Percentiles rank a stretch among this genome's conserved stretches.
These are phyloP conservation scores for Trichosanthes cucumerina DNA, from an alignment of 306 rosid genomes.

Conservation along the genomic window DNA sequence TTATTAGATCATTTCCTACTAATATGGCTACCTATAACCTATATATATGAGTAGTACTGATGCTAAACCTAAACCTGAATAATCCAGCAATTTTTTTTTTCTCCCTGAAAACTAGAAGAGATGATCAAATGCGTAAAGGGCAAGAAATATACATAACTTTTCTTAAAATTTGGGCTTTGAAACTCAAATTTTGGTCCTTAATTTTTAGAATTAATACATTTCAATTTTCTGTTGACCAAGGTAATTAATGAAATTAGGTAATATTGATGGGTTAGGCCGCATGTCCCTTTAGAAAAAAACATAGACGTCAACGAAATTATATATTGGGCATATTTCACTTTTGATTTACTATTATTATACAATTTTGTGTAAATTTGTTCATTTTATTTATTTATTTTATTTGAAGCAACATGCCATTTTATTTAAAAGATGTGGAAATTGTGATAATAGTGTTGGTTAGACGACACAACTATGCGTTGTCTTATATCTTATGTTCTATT, in stretches of 20 bases:
- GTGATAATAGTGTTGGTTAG: neutral
- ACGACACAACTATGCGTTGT: neutral
- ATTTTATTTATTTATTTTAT: neutral
- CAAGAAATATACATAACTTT: no score
- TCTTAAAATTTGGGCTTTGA: neutral
- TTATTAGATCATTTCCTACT: no score
- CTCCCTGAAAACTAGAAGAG: no score
- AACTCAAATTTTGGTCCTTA: neutral
- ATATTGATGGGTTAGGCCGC: neutral
- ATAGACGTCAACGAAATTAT: neutral
- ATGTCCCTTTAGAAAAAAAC: neutral
- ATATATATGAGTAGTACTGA: no score
- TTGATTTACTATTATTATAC: neutral
- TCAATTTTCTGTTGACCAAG: neutral
- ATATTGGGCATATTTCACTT: neutral
- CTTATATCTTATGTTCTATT: no score
- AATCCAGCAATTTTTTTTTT: no score
- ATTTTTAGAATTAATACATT: no score
- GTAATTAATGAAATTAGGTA: neutral
- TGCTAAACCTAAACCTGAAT: no score
- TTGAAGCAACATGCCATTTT: neutral
- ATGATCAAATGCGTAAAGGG: no score
- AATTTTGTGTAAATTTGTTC: neutral
- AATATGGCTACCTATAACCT: no score
- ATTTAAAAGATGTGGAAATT: neutral